Conservation (phyloP, 73 alveolate genomes). For the Symbiodinium natans region DNA sequence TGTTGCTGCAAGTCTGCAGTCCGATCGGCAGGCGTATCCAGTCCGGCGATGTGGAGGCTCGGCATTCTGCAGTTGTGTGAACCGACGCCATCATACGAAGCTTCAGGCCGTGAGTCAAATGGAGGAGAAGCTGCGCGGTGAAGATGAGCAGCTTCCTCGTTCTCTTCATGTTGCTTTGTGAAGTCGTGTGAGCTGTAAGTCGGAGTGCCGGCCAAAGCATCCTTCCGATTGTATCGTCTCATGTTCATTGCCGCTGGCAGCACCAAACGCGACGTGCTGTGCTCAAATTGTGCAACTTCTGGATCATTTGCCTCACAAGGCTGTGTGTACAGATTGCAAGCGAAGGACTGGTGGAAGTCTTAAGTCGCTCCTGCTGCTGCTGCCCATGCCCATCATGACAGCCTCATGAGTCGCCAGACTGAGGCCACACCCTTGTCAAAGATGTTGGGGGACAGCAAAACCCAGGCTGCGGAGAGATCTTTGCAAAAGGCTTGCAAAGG, state of each 20-base stretch:
- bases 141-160: background rate
- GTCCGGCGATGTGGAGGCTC: constrained; percentile 10
- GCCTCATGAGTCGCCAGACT: background rate
- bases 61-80: background rate
- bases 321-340: constrained; percentile 79
- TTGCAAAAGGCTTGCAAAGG: too few relatives aligned
- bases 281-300: too few relatives aligned
- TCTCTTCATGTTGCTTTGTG: background rate
- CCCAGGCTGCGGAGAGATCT: constrained; percentile 9
- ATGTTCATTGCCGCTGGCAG: too few relatives aligned
- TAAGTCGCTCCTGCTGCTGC: background rate
- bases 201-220: background rate
- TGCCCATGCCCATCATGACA: too few relatives aligned
- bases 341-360: constrained; percentile 27
- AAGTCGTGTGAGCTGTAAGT: background rate
- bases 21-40: constrained; percentile 2
- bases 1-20: too few relatives aligned
- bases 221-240: too few relatives aligned
- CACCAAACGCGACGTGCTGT: too few relatives aligned
- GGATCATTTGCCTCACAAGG: too few relatives aligned
- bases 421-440: constrained; percentile 84
- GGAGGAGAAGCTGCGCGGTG: constrained; percentile 40
- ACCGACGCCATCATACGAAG: too few relatives aligned
- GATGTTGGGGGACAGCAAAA: constrained; percentile 67
- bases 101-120: constrained; percentile 46